Evolutionary conservation across 2,329 filamentous ascomycete species (phyloP).

Genomic region (Monosporascus cannonballus): DNA sequence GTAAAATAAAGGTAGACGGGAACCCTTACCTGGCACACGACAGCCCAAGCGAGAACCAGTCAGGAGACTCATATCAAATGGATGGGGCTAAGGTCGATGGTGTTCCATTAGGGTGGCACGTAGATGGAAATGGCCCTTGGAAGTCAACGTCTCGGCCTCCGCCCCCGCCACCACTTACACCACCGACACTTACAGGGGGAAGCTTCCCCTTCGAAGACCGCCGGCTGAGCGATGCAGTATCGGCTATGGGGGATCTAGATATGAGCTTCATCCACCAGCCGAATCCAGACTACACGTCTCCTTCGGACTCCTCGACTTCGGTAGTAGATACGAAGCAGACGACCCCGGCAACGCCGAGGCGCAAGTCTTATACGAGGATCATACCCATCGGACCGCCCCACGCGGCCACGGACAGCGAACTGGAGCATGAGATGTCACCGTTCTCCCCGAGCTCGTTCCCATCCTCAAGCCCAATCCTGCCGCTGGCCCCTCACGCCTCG

Average conservation of each 20-base stretch:
- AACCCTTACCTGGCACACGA: constrained; percentile 4
- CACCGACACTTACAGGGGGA: constrained; percentile 36
- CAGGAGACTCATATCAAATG: constrained; percentile 8
- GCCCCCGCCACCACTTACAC: constrained; percentile 43
- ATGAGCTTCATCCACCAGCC: constrained; percentile 41
- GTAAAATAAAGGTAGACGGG: constrained; percentile 2
- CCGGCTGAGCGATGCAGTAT: constrained; percentile 26
- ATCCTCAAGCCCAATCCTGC: constrained; percentile 39
- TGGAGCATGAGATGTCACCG: constrained; percentile 18
- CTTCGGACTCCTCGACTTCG: constrained; percentile 15
- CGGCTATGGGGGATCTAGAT: constrained; percentile 29
- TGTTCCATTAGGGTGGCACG: constrained; percentile 1
- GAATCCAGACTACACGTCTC: constrained; percentile 42
- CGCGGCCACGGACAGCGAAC: constrained; percentile 6
- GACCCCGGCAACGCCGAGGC: constrained; percentile 28
- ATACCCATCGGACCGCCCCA: constrained; percentile 27
- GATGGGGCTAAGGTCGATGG: constrained; percentile 6
- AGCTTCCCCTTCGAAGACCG: constrained; percentile 38
- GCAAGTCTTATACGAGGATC: constrained; percentile 37
- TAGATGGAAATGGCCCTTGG: constrained; percentile 22
- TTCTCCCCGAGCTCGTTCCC: constrained; percentile 46
- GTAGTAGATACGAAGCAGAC: constrained; percentile 14
- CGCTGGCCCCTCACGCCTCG: constrained; percentile 37
- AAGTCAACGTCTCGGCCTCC: constrained; percentile 32
- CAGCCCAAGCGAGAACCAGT: constrained; percentile 2